phyloP scores from a whole-genome alignment of 2,329 filamentous ascomycete species.

The Trichophaea hybrida region DNA sequence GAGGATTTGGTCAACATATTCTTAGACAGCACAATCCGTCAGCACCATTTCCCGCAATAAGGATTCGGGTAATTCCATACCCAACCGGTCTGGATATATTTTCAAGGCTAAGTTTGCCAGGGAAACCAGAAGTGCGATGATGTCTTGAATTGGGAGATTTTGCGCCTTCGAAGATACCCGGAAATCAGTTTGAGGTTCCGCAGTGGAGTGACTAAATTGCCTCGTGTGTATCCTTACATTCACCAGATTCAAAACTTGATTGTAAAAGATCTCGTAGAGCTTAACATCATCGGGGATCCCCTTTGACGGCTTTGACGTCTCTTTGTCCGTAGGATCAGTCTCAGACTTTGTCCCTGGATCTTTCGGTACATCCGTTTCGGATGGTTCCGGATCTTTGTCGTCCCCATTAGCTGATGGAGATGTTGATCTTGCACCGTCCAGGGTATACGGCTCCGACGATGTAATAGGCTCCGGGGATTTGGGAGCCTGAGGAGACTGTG shows the following conservation, averaged over 20 bases:
- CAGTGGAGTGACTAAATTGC: slow-evolving; percentile 18
- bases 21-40: slow-evolving; percentile 30
- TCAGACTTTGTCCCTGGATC: slow-evolving; percentile 27
- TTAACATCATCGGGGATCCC: slow-evolving; percentile 64
- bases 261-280: slow-evolving; percentile 94
- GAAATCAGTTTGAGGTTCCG: slow-evolving; percentile 22
- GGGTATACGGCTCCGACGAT: slow-evolving; percentile 1
- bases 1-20: slow-evolving; percentile 90
- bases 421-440: slow-evolving; percentile 2
- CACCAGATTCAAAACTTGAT: slow-evolving; percentile 85
- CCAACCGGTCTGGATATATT: slow-evolving; percentile 76
- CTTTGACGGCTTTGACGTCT: slow-evolving; percentile 30
- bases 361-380: slow-evolving; percentile 29
- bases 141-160: slow-evolving; percentile 83
- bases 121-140: slow-evolving; percentile 84
- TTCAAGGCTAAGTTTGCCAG: slow-evolving; percentile 85
- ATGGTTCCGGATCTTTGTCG: not conserved
- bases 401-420: not conserved
- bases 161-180: slow-evolving; percentile 45
- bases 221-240: slow-evolving; percentile 32
- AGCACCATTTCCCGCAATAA: slow-evolving; percentile 1
- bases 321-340: slow-evolving; percentile 28
- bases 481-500: not conserved
- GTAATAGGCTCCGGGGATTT: not conserved
- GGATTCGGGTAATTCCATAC: slow-evolving; percentile 22